Conservation (phyloP, 352 stramenopile species). For the Phytophthora cryptogea region DNA sequence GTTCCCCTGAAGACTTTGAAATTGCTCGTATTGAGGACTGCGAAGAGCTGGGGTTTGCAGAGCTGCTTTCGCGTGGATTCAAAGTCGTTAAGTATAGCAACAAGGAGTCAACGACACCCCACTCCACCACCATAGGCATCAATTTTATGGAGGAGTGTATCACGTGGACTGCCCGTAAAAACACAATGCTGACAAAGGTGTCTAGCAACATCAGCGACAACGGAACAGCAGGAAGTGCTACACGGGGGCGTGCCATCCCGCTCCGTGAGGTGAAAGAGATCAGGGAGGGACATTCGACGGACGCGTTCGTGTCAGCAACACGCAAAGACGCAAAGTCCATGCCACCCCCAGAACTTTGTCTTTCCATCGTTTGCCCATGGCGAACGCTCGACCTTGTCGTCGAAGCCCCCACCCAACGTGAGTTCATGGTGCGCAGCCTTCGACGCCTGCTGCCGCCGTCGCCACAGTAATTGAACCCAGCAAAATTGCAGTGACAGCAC, state of each 20-base stretch:
- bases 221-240: neutral
- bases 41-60: slow-evolving; percentile 59
- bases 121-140: slow-evolving; percentile 48
- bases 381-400: slow-evolving; percentile 69
- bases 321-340: slow-evolving; percentile 27
- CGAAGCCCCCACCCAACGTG: slow-evolving; percentile 48
- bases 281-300: slow-evolving; percentile 49
- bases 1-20: slow-evolving; percentile 16
- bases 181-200: slow-evolving; percentile 4
- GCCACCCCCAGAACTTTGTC: slow-evolving; percentile 43
- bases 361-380: slow-evolving; percentile 66
- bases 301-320: slow-evolving; percentile 44
- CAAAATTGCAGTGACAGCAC: slow-evolving; percentile 8
- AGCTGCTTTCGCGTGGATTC: slow-evolving; percentile 65
- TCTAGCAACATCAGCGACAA: slow-evolving; percentile 13
- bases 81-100: slow-evolving; percentile 68
- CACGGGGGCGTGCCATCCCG: slow-evolving; percentile 34
- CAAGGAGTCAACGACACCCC: slow-evolving; percentile 44
- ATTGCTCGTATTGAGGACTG: slow-evolving; percentile 54
- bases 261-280: slow-evolving; percentile 63
- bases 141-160: slow-evolving; percentile 63
- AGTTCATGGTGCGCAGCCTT: slow-evolving; percentile 61
- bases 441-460: slow-evolving; percentile 32
- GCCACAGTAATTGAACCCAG: slow-evolving; percentile 9
- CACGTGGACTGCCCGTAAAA: slow-evolving; percentile 54